phyloP scores from a whole-genome alignment of 2,329 filamentous ascomycete genomes.

The Keithomyces neogunnii region DNA sequence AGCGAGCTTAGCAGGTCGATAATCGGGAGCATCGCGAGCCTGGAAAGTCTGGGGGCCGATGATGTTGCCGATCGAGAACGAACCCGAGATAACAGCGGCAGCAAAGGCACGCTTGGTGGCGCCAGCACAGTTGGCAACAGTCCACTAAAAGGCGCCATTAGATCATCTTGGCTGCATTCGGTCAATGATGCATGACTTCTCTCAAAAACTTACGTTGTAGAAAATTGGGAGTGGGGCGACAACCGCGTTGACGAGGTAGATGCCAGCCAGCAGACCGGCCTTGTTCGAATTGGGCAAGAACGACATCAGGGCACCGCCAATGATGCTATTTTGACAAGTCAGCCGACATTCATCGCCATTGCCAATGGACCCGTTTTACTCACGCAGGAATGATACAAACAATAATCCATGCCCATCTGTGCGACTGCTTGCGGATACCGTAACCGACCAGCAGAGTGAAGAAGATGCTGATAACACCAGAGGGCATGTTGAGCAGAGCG shows the following conservation, averaged over 20 bases:
- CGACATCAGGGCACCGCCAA: conserved; percentile 44
- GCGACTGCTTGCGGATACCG: conserved; percentile 35
- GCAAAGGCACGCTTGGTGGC: conserved; percentile 44
- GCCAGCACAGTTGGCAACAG: conserved; percentile 41
- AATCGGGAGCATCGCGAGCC: conserved; percentile 40
- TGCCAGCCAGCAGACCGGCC: conserved; percentile 37
- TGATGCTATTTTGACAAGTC: conserved; percentile 21
- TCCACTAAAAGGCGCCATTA: conserved; percentile 24
- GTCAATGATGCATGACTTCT: not conserved
- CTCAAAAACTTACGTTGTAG: conserved; percentile 28
- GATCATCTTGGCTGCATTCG: not conserved
- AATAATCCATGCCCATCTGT: conserved; percentile 43
- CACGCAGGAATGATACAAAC: conserved; percentile 39
- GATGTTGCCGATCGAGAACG: conserved; percentile 46
- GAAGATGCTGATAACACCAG: conserved; percentile 42
- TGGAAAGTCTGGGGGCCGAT: conserved; percentile 51
- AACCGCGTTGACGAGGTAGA: conserved; percentile 43
- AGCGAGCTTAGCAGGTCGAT: conserved; percentile 44
- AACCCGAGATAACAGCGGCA: conserved; percentile 37
- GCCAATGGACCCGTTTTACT: conserved; percentile 7
- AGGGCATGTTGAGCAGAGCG: conserved; percentile 47
- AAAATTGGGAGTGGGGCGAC: conserved; percentile 36
- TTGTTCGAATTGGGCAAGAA: conserved; percentile 38
- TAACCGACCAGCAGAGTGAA: conserved; percentile 40
- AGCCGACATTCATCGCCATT: not conserved